These are phyloP conservation scores for Calonectria pteridis DNA, from an alignment of 2,329 filamentous ascomycete genomes.

Conservation along the genomic window DNA sequence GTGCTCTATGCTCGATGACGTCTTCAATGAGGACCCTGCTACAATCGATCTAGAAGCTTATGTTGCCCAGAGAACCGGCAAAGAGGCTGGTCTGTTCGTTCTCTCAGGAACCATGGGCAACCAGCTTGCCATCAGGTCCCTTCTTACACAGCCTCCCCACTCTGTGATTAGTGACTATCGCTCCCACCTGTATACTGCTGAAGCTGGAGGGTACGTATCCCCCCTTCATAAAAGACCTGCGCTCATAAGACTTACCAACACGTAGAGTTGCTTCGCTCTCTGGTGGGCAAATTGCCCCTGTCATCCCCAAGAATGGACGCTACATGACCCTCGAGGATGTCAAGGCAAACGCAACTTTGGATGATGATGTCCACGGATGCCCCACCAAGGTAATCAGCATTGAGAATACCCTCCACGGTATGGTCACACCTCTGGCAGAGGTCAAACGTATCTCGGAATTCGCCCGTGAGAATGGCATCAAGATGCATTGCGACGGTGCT, in stretches of 20 bases:
- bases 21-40: constrained; percentile 83
- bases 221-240: not conserved
- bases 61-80: constrained; percentile 79
- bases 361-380: constrained; percentile 80
- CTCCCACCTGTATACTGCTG: constrained; percentile 79
- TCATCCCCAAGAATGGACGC: constrained; percentile 77
- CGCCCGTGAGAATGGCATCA: constrained; percentile 72
- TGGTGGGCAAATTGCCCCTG: constrained; percentile 76
- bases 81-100: constrained; percentile 83
- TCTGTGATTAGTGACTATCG: constrained; percentile 83
- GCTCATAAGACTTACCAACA: constrained; percentile 29
- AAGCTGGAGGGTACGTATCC: constrained; percentile 68
- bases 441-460: constrained; percentile 77
- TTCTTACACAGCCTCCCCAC: constrained; percentile 84
- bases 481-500: constrained; percentile 84
- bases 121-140: constrained; percentile 83
- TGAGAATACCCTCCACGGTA: constrained; percentile 87
- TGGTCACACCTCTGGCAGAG: constrained; percentile 82
- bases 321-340: constrained; percentile 85
- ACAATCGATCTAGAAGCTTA: constrained; percentile 82
- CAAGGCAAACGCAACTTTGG: constrained; percentile 71
- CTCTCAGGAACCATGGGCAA: constrained; percentile 96
- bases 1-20: constrained; percentile 85
- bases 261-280: constrained; percentile 76
- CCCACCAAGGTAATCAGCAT: constrained; percentile 85